Percentiles rank a stretch among this genome's conserved stretches.
Evolutionary conservation across 2,329 filamentous ascomycete genomes (phyloP).

Genomic region (Aspergillus hiratsukae): DNA sequence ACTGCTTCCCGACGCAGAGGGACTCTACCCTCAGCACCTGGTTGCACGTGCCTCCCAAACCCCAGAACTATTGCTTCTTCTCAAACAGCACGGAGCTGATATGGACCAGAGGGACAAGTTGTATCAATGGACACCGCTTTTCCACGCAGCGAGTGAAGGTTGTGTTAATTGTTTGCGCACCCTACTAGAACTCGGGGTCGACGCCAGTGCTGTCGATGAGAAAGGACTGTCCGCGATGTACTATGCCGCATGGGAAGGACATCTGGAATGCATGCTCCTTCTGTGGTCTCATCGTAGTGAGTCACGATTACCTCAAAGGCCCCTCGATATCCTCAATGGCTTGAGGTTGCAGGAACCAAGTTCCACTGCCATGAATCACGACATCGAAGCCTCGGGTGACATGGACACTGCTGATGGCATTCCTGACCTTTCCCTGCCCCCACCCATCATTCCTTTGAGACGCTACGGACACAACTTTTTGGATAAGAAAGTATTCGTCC

Average conservation of each 20-base stretch:
- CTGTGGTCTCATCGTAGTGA: constrained; percentile 48
- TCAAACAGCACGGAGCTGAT: constrained; percentile 82
- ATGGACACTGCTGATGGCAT: constrained; percentile 77
- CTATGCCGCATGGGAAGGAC: constrained; percentile 97
- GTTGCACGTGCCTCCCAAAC: constrained; percentile 85
- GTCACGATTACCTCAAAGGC: constrained; percentile 21
- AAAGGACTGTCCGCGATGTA: constrained; percentile 94
- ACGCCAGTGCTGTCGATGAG: constrained; percentile 79
- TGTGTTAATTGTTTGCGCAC: constrained; percentile 83
- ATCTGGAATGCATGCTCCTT: constrained; percentile 88
- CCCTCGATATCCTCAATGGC: constrained; percentile 33
- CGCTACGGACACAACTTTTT: constrained; percentile 98
- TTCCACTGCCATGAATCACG: constrained; percentile 22
- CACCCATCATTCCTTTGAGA: constrained; percentile 89
- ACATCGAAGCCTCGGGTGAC: constrained; percentile 52
- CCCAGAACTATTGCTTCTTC: constrained; percentile 70
- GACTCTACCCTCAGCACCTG: constrained; percentile 92
- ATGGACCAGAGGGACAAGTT: constrained; percentile 91
- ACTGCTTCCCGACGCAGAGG: constrained; percentile 91
- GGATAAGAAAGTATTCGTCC: constrained; percentile 93
- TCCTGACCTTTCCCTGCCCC: constrained; percentile 83
- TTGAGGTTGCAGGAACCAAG: constrained; percentile 25
- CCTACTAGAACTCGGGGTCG: constrained; percentile 72
- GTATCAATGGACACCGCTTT: constrained; percentile 94
- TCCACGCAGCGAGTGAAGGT: constrained; percentile 94